Conservation (phyloP, 208 protist species). For the Trypanosoma congolense region DNA sequence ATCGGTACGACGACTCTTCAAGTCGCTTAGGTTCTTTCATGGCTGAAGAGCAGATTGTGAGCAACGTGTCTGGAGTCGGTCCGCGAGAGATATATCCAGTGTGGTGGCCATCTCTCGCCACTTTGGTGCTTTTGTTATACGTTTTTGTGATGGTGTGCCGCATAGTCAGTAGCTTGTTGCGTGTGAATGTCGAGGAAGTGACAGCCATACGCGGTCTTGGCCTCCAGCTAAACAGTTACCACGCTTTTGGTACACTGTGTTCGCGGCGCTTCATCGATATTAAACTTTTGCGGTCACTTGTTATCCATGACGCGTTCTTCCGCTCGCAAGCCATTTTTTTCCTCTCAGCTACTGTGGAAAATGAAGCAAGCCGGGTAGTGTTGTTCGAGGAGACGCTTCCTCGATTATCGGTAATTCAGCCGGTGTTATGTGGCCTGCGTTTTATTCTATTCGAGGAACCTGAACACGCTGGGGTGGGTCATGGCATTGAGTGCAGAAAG, state of each 20-base stretch:
- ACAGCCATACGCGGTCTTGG: conserved; percentile 72
- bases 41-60: too few relatives aligned
- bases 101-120: not conserved
- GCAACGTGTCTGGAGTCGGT: too few relatives aligned
- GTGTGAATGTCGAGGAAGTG: conserved; percentile 72
- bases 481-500: conserved; percentile 50
- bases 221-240: conserved; percentile 67
- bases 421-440: conserved; percentile 60
- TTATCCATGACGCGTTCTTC: conserved; percentile 83
- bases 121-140: conserved; percentile 16
- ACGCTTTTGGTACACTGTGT: conserved; percentile 48
- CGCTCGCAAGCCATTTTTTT: conserved; percentile 79
- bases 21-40: too few relatives aligned
- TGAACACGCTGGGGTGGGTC: conserved; percentile 32
- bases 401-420: conserved; percentile 61
- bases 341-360: conserved; percentile 74
- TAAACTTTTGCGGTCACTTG: conserved; percentile 56
- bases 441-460: conserved; percentile 68
- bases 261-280: conserved; percentile 55
- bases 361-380: conserved; percentile 44
- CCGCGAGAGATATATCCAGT: too few relatives aligned
- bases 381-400: conserved; percentile 75
- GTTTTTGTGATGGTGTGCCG: conserved; percentile 30
- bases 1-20: too few relatives aligned
- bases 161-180: conserved; percentile 24